Evolutionary conservation across 2,329 filamentous ascomycete genomes (phyloP).

Genomic region (Lasiodiplodia hormozganensis): DNA sequence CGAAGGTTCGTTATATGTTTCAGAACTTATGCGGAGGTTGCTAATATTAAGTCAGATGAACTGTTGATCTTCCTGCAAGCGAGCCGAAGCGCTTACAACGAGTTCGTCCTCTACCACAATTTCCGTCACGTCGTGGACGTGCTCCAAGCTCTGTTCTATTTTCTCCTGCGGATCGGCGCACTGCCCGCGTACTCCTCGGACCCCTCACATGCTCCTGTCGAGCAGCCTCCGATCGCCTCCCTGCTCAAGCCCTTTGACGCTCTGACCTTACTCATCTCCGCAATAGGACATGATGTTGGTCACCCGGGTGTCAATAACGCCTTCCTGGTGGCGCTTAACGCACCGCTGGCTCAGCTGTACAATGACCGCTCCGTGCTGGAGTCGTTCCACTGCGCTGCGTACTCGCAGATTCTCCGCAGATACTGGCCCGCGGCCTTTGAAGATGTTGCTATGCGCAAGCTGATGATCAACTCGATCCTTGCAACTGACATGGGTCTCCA

Average conservation of each 20-base stretch:
- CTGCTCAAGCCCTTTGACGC: slow-evolving; percentile 88
- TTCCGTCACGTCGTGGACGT: slow-evolving; percentile 98
- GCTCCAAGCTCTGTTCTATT: slow-evolving; percentile 89
- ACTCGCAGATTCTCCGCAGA: slow-evolving; percentile 90
- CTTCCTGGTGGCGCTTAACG: slow-evolving; percentile 89
- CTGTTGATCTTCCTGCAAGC: slow-evolving; percentile 85
- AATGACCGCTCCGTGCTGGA: slow-evolving; percentile 97
- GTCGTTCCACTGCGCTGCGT: slow-evolving; percentile 96
- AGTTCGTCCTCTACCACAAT: slow-evolving; percentile 96
- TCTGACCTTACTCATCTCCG: slow-evolving; percentile 86
- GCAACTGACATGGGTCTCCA: slow-evolving; percentile 98
- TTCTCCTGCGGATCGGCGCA: slow-evolving; percentile 80
- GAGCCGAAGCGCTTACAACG: slow-evolving; percentile 93
- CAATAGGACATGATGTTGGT: slow-evolving; percentile 97
- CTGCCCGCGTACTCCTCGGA: slow-evolving; percentile 70
- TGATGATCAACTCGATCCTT: slow-evolving; percentile 97
- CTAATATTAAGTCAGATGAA: slow-evolving; percentile 64
- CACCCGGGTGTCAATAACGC: slow-evolving; percentile 98
- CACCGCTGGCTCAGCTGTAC: slow-evolving; percentile 91
- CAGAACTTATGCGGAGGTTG: slow-evolving; percentile 22
- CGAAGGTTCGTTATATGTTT: slow-evolving; percentile 60
- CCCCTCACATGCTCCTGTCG: slow-evolving; percentile 1
- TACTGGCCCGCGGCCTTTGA: slow-evolving; percentile 88
- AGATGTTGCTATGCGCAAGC: slow-evolving; percentile 78
- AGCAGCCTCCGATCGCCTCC: slow-evolving; percentile 68